Evolutionary conservation across 2,329 filamentous ascomycete species (phyloP).

Genomic region (Simplicillium aogashimaense): DNA sequence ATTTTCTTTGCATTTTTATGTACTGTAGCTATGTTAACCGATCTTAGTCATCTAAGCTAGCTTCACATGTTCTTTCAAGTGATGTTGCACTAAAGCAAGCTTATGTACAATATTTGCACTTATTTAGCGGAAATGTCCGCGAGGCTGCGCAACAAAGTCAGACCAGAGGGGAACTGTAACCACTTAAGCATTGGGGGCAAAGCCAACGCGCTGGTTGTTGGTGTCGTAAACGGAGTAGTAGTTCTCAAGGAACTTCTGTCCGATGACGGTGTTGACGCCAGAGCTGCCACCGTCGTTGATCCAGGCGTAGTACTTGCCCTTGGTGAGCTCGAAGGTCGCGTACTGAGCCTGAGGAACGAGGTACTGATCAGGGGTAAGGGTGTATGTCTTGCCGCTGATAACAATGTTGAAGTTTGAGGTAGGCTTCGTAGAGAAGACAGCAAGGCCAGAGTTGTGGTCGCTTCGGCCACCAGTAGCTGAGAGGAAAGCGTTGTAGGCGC

Average conservation of each 20-base stretch:
- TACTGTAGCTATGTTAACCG: too few species aligned
- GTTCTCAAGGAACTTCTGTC: constrained; percentile 19
- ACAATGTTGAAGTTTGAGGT: constrained; percentile 17
- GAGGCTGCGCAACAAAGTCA: too few species aligned
- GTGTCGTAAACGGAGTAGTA: constrained; percentile 19
- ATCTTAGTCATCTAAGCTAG: too few species aligned
- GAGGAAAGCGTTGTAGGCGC: constrained; percentile 16
- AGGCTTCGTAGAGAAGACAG: constrained; percentile 14
- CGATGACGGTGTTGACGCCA: constrained; percentile 17
- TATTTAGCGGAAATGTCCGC: too few species aligned
- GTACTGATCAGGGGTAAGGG: constrained; percentile 16
- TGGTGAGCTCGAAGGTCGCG: constrained; percentile 10
- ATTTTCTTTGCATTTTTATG: too few species aligned
- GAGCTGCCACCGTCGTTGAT: constrained; percentile 15
- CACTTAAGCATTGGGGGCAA: constrained; percentile 10
- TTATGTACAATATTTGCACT: too few species aligned
- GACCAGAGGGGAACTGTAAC: neutral
- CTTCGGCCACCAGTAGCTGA: constrained; percentile 14
- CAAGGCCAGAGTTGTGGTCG: constrained; percentile 13
- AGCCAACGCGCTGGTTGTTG: constrained; percentile 10
- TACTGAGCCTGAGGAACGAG: constrained; percentile 16
- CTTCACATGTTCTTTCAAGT: too few species aligned
- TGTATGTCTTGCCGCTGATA: constrained; percentile 15
- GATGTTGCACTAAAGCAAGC: too few species aligned
- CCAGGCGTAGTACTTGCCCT: constrained; percentile 18